Percentiles rank a stretch among this genome's conserved stretches.
Evolutionary conservation across 1,139 yeast genomes (phyloP).

Genomic region (Pichia inconspicua): DNA sequence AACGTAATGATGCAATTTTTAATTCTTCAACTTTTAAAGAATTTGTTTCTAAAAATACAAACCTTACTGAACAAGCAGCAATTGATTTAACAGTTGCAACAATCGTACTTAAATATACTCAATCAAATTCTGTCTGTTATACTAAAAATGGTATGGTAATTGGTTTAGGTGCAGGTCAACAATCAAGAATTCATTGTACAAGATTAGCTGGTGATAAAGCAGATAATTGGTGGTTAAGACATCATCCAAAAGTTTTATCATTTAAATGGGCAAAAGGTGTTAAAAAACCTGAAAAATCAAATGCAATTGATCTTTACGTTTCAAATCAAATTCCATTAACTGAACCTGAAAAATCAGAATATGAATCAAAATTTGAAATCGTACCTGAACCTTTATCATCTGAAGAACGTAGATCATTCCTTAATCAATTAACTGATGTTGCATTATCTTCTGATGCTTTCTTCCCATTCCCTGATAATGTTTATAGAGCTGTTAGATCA

Average conservation of each 20-base stretch:
- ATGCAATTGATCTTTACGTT: constrained; percentile 91
- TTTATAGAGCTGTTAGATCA: constrained; percentile 91
- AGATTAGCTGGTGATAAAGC: constrained; percentile 99
- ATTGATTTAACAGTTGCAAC: constrained; percentile 95
- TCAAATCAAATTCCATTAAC: constrained; percentile 83
- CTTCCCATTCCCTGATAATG: constrained; percentile 99
- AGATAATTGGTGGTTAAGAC: constrained; percentile 99
- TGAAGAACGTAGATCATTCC: constrained; percentile 86
- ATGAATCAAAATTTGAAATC: constrained; percentile 77
- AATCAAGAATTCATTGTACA: constrained; percentile 97
- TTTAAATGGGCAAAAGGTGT: constrained; percentile 98
- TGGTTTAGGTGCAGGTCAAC: constrained; percentile 99
- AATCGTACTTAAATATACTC: constrained; percentile 93
- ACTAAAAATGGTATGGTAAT: constrained; percentile 98
- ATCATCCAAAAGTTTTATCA: constrained; percentile 86
- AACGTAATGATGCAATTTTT: constrained; percentile 95
- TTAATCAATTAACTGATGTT: constrained; percentile 67
- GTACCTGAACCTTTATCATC: constrained; percentile 77
- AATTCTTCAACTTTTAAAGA: constrained; percentile 84
- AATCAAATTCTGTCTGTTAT: constrained; percentile 95
- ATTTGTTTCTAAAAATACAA: constrained; percentile 80
- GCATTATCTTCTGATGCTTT: constrained; percentile 95
- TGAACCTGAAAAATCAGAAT: constrained; percentile 91
- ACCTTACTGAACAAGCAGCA: constrained; percentile 82
- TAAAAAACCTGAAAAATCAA: constrained; percentile 97